Percentiles rank a stretch among this genome's conserved stretches.
These are phyloP conservation scores for Leishmania amazonensis DNA, from an alignment of 208 protist species.

Conservation along the genomic window DNA sequence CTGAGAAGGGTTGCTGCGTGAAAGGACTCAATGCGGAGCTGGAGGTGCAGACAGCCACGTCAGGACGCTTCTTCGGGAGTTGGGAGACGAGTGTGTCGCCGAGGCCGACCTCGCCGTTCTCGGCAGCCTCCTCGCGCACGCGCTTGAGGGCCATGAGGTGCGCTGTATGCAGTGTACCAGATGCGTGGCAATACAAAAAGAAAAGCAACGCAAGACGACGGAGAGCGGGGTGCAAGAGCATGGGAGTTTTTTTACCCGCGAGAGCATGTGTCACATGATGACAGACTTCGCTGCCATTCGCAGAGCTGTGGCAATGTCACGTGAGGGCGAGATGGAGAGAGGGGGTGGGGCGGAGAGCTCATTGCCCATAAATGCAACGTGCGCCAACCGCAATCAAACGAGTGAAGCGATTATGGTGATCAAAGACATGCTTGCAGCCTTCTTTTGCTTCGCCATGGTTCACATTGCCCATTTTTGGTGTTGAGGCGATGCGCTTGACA, in stretches of 20 bases:
- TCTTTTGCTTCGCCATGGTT: neutral
- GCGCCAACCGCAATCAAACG: neutral
- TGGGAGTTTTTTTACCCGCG: neutral
- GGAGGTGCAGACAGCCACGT: neutral
- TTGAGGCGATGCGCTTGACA: neutral
- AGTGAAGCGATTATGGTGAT: neutral
- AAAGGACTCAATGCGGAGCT: constrained; percentile 36
- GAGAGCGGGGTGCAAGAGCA: constrained; percentile 5
- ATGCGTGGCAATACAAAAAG: neutral
- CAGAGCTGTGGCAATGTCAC: neutral
- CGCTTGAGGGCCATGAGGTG: constrained; percentile 10
- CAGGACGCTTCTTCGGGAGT: neutral
- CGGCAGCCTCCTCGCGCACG: neutral
- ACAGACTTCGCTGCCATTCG: neutral
- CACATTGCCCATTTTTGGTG: neutral
- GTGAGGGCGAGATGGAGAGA: neutral
- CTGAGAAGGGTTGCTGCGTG: constrained; percentile 50
- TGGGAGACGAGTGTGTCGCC: neutral
- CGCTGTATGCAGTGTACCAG: neutral
- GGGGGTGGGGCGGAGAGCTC: too few species aligned
- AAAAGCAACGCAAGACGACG: neutral
- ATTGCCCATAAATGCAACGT: neutral
- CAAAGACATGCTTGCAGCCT: too few species aligned
- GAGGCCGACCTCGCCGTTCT: neutral
- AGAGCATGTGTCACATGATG: neutral